Percentiles rank a stretch among this genome's conserved stretches.
These are phyloP conservation scores for Gamsiella multidivaricata DNA, from an alignment of 192 early-diverging fungal species.

Conservation along the genomic window DNA sequence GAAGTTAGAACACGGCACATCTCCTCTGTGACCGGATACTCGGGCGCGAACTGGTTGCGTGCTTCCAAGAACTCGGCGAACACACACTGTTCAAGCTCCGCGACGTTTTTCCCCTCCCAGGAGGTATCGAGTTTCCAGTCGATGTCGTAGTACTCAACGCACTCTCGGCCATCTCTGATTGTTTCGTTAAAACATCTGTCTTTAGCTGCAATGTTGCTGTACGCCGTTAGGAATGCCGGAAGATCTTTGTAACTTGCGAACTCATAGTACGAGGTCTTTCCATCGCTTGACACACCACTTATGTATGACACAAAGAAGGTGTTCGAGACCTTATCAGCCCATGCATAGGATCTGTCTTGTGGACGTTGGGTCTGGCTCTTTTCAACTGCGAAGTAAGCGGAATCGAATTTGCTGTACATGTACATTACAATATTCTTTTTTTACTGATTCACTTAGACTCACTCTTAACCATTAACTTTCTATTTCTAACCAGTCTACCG, in stretches of 20 bases:
- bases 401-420: background rate
- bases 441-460: too few species aligned
- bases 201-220: background rate
- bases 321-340: background rate
- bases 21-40: constrained; percentile 1
- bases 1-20: constrained; percentile 12
- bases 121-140: constrained; percentile 7
- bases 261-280: background rate
- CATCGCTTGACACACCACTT: background rate
- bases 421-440: too few species aligned
- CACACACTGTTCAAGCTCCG: constrained; percentile 4
- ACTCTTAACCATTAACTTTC: too few species aligned
- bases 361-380: background rate
- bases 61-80: constrained; percentile 4
- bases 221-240: background rate
- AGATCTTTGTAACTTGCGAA: background rate
- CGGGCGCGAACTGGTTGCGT: constrained; percentile 12
- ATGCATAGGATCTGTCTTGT: background rate
- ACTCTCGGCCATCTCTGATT: constrained; percentile 7
- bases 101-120: background rate
- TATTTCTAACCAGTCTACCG: too few species aligned
- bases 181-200: constrained; percentile 7
- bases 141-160: constrained; percentile 20
- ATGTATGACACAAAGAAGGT: constrained; percentile 1
- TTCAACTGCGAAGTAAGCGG: background rate